Base-by-base conservation (phyloP, 75 land plant genomes). In the Adiantum capillusveneris region DNA sequence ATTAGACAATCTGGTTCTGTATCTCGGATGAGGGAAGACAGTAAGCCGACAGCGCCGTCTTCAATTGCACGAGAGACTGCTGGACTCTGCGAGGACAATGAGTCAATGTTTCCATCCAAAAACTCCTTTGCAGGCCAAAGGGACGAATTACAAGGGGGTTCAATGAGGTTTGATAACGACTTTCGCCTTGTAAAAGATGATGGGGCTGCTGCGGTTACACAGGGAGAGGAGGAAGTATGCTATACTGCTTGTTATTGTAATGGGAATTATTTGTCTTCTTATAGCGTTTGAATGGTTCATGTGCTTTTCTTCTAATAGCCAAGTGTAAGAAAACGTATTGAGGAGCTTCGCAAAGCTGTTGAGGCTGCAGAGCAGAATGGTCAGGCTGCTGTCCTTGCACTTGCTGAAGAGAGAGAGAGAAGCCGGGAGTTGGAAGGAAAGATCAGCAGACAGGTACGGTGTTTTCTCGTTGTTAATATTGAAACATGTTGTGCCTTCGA, bases 391-490 rank as follows among this genome's bases (percentile, higher is more conserved):
- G 62, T 73, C 34, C 64, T 36, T 26, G 76, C 76, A 48, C 59
- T 73, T 27, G 65, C 59, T 29, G 65, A 73, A 46, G 71, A 73
- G 57, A 70, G 70, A 28, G 51, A 66, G 20, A 71, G 71, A 22
- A 73, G 70, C 31, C 53, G 67, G 12, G 76, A 73, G 59, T 55
- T 73, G 25, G 73, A 73, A 67, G 65, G 53, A 21, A 73, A 73
- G 59, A 73, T 73, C 1, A 73, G 70, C 20, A 62, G 65, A 24
- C 76, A 73, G 76, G 76, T 46, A 46, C 50, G n/a, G n/a, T n/a
- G n/a, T n/a, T n/a, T n/a, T n/a, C n/a, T n/a, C n/a, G n/a, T n/a
- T n/a, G n/a, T n/a, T n/a, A n/a, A n/a, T n/a, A n/a, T n/a, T n/a
- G n/a, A n/a, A n/a, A n/a, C n/a, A n/a, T n/a, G n/a, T n/a, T n/a